phyloP scores from a whole-genome alignment of 768 basidiomycete species.

The Atractiella rhizophila region DNA sequence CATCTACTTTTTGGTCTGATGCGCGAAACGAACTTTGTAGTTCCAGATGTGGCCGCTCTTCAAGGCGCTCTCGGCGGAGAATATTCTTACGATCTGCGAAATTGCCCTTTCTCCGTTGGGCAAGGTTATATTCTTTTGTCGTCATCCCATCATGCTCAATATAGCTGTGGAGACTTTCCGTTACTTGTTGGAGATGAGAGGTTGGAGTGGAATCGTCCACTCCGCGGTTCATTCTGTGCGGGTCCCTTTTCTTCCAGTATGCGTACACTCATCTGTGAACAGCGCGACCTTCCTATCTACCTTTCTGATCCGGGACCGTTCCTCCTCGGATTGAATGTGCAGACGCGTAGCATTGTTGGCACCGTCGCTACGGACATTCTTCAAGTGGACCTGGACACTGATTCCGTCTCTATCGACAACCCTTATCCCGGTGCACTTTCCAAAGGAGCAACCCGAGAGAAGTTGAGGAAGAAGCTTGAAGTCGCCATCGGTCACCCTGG shows the following conservation, averaged over 20 bases:
- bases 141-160: slow-evolving; percentile 75
- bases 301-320: slow-evolving; percentile 93
- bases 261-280: slow-evolving; percentile 10
- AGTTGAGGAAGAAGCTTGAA: slow-evolving; percentile 6
- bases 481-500: slow-evolving; percentile 3
- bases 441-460: slow-evolving; percentile 7
- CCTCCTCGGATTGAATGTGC: slow-evolving; percentile 65
- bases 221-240: slow-evolving; percentile 28
- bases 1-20: too few relatives aligned
- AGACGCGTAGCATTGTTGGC: slow-evolving; percentile 48
- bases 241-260: too few relatives aligned
- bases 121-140: slow-evolving; percentile 59
- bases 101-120: slow-evolving; percentile 70
- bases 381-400: slow-evolving; percentile 54
- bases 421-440: slow-evolving; percentile 2
- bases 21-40: too few relatives aligned
- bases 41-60: slow-evolving; percentile 94
- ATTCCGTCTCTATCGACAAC: slow-evolving; percentile 10
- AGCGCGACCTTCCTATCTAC: slow-evolving; percentile 76
- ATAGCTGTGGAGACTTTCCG: slow-evolving; percentile 33
- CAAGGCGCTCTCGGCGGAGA: slow-evolving; percentile 73
- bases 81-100: slow-evolving; percentile 81
- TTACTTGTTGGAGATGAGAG: slow-evolving; percentile 73
- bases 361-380: slow-evolving; percentile 44
- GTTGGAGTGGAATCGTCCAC: slow-evolving; percentile 30